phyloP scores from a whole-genome alignment of 1,139 yeast species.

The Candida glucosophila region DNA sequence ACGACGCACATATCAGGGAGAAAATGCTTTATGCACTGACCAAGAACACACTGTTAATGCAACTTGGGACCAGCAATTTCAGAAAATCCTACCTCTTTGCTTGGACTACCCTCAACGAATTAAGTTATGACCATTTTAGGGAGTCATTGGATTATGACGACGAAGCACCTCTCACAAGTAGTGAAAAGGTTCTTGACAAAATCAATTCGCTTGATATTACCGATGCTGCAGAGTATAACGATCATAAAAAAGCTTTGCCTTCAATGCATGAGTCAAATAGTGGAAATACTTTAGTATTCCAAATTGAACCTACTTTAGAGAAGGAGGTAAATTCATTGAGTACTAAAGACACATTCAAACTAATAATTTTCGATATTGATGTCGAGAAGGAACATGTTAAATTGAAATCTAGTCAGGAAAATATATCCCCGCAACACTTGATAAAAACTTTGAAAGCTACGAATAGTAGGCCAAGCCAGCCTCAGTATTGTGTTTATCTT shows the following conservation, averaged over 20 bases:
- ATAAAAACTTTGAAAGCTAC: conserved; percentile 12
- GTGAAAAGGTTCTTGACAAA: conserved; percentile 45
- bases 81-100: conserved; percentile 40
- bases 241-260: conserved; percentile 23
- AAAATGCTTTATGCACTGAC: conserved; percentile 95
- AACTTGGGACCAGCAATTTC: conserved; percentile 61
- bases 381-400: conserved; percentile 18
- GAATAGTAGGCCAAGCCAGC: conserved; percentile 11
- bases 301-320: conserved; percentile 17
- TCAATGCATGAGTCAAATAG: conserved; percentile 21
- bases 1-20: conserved; percentile 67
- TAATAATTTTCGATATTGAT: conserved; percentile 28
- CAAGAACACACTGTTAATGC: conserved; percentile 63
- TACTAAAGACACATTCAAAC: conserved; percentile 2
- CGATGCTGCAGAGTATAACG: conserved; percentile 14
- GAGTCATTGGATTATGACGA: conserved; percentile 21
- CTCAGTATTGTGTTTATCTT: conserved; percentile 54
- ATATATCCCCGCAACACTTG: conserved; percentile 14
- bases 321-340: neutral
- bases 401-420: conserved; percentile 9
- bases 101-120: conserved; percentile 54
- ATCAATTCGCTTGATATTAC: conserved; percentile 32
- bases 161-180: conserved; percentile 47
- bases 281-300: conserved; percentile 17
- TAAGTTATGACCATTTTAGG: conserved; percentile 42